Conservation (phyloP, 75 land plant genomes). For the Pinus albicaulis region DNA sequence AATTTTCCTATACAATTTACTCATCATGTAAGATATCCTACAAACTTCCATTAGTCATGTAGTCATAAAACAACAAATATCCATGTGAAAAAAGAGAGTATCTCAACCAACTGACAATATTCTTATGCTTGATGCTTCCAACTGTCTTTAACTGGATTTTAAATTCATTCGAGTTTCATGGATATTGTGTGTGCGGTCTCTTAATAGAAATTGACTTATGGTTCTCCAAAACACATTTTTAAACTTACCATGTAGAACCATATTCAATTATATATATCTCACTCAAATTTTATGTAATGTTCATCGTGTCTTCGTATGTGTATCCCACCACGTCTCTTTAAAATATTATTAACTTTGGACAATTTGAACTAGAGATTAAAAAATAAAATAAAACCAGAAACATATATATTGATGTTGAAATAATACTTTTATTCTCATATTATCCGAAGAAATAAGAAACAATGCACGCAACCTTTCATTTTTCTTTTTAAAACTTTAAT, state of each 20-base stretch:
- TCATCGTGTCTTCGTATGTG: slow-evolving; percentile 87
- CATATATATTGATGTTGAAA: neutral
- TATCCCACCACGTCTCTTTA: slow-evolving; percentile 91
- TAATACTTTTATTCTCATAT: slow-evolving; percentile 13
- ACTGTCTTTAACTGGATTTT: slow-evolving; percentile 80
- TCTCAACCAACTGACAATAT: slow-evolving; percentile 82
- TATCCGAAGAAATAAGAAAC: slow-evolving; percentile 16
- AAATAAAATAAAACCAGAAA: neutral
- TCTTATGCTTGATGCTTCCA: slow-evolving; percentile 86
- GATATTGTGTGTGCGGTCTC: slow-evolving; percentile 73
- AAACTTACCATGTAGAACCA: slow-evolving; percentile 93
- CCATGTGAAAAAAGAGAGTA: slow-evolving; percentile 81
- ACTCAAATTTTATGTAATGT: slow-evolving; percentile 91
- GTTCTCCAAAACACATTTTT: slow-evolving; percentile 86
- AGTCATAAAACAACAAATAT: slow-evolving; percentile 83
- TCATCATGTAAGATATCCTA: slow-evolving; percentile 87
- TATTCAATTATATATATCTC: slow-evolving; percentile 80
- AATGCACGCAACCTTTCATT: neutral
- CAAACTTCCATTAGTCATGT: slow-evolving; percentile 90
- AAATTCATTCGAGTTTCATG: slow-evolving; percentile 76
- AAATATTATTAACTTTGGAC: slow-evolving; percentile 66
- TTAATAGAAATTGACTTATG: slow-evolving; percentile 85
- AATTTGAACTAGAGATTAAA: slow-evolving; percentile 38
- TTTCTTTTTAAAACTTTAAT: neutral
- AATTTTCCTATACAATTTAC: neutral